These are phyloP conservation scores for Colletotrichum cordylinicola DNA, from an alignment of 2,329 filamentous ascomycete species.

Conservation along the genomic window DNA sequence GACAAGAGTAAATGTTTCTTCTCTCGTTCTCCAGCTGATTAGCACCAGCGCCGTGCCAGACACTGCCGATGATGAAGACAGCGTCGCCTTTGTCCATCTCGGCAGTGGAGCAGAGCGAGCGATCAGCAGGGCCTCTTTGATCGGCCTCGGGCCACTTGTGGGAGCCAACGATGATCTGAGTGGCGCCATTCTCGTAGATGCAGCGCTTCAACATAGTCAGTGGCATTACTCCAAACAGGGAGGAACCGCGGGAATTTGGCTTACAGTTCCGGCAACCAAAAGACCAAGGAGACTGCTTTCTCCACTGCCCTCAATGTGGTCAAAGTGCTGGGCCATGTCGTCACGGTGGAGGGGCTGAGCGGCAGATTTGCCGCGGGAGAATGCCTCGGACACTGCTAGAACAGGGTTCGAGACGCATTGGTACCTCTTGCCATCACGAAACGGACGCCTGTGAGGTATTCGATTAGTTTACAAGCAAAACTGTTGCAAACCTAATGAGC, in stretches of 20 bases:
- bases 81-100: background rate
- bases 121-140: background rate
- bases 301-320: background rate
- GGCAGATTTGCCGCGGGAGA: background rate
- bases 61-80: background rate
- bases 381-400: background rate
- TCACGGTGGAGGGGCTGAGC: background rate
- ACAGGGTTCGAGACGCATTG: background rate
- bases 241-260: background rate
- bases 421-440: background rate
- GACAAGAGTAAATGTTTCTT: background rate
- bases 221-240: background rate
- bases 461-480: background rate
- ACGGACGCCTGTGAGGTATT: background rate
- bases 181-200: background rate
- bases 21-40: background rate
- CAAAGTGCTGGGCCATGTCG: background rate
- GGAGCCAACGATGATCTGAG: background rate
- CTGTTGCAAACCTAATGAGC: background rate
- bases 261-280: background rate
- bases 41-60: background rate
- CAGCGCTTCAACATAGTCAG: background rate
- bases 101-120: background rate
- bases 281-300: background rate
- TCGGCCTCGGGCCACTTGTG: background rate